Base-by-base conservation (phyloP, 768 basidiomycete species). In the Boletus tylopilopsis region DNA sequence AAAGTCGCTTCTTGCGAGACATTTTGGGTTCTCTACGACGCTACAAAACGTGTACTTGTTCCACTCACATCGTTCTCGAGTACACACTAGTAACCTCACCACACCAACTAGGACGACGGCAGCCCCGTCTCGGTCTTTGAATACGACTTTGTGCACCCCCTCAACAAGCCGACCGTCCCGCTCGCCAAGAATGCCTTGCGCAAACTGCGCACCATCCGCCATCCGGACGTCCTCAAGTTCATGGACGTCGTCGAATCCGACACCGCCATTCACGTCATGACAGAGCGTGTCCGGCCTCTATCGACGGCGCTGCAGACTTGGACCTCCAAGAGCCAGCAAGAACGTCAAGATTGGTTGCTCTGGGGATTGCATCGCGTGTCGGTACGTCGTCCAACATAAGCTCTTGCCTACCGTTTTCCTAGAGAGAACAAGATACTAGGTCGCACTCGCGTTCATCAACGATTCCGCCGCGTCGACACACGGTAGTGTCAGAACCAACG, bases 181-280 rank as follows among this genome's bases (percentile, higher is more conserved):
- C 76, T 97, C 16, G 95, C 94, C 4, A 84, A 83, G 63, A 99
- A 98, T 68, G 82, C 93, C 1, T 72, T 97, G 40, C 84, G 88
- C 48, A 98, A 95, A 66, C 74, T 98, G 13, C 81, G 94, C 36
- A 87, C 90, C 4, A 90, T 86, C 9, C 82, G 96, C 30, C 96
- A 99, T 75, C 96, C 96, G 0, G 94, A 98, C 68, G 82, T 98
- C 2, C 81, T 99, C 58, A 94, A 90, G 64, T 97, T 94, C 70
- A 81, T 99, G 73, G 96, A 97, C 55, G 90, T 81, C 2, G 82
- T 91, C 16, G 94, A 97, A 66, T 87, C 92, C 2, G 96, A 98
- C 44, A 79, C 81, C 12, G 79, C 79, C 1, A 79, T 98, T 36
- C 87, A 90, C 66, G 89, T 99, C 60, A 89, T 97, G 77, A 99